phyloP scores from a whole-genome alignment of 2,329 filamentous ascomycete species.

The Aspergillus puulaauensis region DNA sequence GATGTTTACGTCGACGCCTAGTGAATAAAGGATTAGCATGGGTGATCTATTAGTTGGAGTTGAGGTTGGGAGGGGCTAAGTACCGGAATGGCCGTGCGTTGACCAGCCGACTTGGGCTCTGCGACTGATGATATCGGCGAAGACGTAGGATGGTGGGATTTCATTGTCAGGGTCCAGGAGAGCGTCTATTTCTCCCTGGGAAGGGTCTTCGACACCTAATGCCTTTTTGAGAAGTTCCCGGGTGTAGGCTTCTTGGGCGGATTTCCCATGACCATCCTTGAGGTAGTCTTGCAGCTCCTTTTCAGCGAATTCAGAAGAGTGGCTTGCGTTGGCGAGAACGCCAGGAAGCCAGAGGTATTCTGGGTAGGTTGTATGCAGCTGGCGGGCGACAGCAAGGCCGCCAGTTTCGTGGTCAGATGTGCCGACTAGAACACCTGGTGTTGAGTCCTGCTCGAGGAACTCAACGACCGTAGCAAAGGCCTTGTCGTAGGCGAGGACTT shows the following conservation, averaged over 20 bases:
- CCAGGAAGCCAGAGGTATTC: constrained; percentile 78
- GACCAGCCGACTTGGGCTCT: constrained; percentile 90
- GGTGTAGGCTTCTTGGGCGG: constrained; percentile 62
- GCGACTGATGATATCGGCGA: constrained; percentile 83
- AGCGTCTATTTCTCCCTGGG: constrained; percentile 66
- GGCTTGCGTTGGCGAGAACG: constrained; percentile 76
- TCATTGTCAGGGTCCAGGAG: constrained; percentile 60
- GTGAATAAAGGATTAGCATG: constrained; percentile 14
- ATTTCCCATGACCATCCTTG: constrained; percentile 38
- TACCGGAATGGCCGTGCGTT: constrained; percentile 80
- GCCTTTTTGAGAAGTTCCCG: constrained; percentile 66
- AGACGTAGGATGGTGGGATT: constrained; percentile 58
- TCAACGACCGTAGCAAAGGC: constrained; percentile 80
- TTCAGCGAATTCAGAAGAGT: constrained; percentile 70
- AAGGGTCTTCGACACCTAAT: constrained; percentile 75
- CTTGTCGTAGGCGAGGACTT: constrained; percentile 93
- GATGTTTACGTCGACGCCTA: constrained; percentile 91
- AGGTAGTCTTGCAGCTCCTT: constrained; percentile 63
- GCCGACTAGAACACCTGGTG: constrained; percentile 74
- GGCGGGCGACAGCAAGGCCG: constrained; percentile 77
- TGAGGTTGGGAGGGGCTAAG: constrained; percentile 2
- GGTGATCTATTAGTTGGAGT: background rate
- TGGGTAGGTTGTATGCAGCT: constrained; percentile 63
- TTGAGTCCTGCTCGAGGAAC: constrained; percentile 73
- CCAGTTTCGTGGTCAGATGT: constrained; percentile 98